A percentile compares a stretch with the other conserved stretches of the same genome.
These are phyloP conservation scores for Skeletonema menzelii DNA, from an alignment of 108 stramenopile species.

Conservation along the genomic window DNA sequence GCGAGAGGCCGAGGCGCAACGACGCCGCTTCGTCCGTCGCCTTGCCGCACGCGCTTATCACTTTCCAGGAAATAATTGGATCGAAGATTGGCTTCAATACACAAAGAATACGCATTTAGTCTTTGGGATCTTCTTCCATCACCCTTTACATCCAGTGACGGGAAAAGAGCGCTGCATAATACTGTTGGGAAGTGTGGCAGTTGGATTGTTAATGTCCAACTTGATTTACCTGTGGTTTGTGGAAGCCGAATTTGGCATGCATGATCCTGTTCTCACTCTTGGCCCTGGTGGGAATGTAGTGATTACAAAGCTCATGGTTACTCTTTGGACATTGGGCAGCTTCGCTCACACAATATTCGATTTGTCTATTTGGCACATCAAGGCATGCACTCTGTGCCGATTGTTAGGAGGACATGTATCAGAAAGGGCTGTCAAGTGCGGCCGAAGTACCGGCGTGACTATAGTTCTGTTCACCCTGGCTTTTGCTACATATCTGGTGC, in stretches of 20 bases:
- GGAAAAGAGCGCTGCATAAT: slow-evolving; percentile 55
- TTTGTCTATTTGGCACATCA: slow-evolving; percentile 70
- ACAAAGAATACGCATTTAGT: slow-evolving; percentile 78
- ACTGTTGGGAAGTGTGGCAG: slow-evolving; percentile 59
- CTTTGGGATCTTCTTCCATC: slow-evolving; percentile 74
- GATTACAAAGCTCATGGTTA: slow-evolving; percentile 61
- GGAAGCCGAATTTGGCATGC: slow-evolving; percentile 30
- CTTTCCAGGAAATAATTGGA: slow-evolving; percentile 63
- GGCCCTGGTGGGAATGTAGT: slow-evolving; percentile 11
- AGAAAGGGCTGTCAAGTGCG: slow-evolving; percentile 23
- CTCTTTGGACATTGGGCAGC: slow-evolving; percentile 81
- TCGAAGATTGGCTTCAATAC: slow-evolving; percentile 73
- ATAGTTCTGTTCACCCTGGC: slow-evolving; percentile 40
- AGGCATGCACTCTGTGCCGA: slow-evolving; percentile 74
- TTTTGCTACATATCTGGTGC: slow-evolving; percentile 52
- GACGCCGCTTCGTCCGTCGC: slow-evolving; percentile 30
- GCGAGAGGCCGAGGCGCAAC: slow-evolving; percentile 35
- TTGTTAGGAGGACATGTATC: slow-evolving; percentile 30
- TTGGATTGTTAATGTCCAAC: slow-evolving; percentile 75
- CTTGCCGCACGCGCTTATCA: slow-evolving; percentile 60
- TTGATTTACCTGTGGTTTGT: slow-evolving; percentile 66
- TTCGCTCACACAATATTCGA: slow-evolving; percentile 66
- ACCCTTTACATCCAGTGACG: slow-evolving; percentile 67
- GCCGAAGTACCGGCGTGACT: slow-evolving; percentile 37
- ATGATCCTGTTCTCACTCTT: slow-evolving; percentile 30